A percentile compares a stretch with the other conserved stretches of the same genome.
Evolutionary conservation across 441 rosid genomes (phyloP).

Genomic region (Erodium trifolium): DNA sequence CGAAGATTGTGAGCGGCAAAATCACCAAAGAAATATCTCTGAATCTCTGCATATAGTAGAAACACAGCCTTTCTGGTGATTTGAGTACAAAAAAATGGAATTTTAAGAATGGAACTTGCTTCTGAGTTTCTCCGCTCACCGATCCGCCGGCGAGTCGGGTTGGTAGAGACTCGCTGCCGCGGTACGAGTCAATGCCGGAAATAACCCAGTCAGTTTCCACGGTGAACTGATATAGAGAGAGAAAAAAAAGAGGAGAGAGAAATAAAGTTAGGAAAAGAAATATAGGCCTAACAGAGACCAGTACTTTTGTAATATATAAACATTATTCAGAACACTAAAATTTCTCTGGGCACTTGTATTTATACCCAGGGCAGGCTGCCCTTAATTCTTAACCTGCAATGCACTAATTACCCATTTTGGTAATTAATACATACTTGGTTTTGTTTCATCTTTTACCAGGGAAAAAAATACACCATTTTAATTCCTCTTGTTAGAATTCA

Average conservation of each 20-base stretch:
- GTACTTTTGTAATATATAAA: background rate
- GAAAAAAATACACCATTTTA: too few species aligned
- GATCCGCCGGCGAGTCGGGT: slow-evolving; percentile 36
- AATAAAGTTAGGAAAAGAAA: background rate
- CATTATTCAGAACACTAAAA: background rate
- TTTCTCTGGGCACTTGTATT: background rate
- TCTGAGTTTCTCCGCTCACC: slow-evolving; percentile 30
- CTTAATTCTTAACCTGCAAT: background rate
- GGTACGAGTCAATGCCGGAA: slow-evolving; percentile 50
- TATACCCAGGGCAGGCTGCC: slow-evolving; percentile 1
- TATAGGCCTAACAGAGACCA: background rate
- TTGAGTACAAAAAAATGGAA: slow-evolving; percentile 5
- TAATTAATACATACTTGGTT: too few species aligned
- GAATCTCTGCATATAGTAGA: background rate
- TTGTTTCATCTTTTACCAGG: too few species aligned
- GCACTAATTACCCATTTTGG: too few species aligned
- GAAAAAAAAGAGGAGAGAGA: slow-evolving; percentile 8
- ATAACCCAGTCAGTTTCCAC: slow-evolving; percentile 31
- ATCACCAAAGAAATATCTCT: background rate
- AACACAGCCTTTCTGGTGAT: slow-evolving; percentile 10
- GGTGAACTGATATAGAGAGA: slow-evolving; percentile 16
- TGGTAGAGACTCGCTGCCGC: slow-evolving; percentile 8
- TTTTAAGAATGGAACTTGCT: slow-evolving; percentile 8
- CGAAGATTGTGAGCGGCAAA: background rate
- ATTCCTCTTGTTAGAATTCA: too few species aligned